phyloP scores from a whole-genome alignment of 345 rosid species.

The Populus euphratica region DNA sequence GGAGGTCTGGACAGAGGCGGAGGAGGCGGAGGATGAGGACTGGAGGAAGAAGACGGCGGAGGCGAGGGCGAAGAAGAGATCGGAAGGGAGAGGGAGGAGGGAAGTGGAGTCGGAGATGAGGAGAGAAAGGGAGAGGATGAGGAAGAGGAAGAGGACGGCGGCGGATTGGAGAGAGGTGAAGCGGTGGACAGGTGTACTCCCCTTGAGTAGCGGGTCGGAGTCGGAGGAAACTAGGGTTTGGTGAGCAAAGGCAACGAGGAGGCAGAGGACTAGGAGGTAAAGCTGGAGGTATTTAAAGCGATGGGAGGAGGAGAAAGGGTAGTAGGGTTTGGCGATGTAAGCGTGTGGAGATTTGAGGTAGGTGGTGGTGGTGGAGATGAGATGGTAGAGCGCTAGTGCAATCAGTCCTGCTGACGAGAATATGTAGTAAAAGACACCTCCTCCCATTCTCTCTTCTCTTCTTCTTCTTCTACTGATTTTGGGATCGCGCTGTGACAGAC shows the following conservation, averaged over 20 bases:
- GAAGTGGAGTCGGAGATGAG: conserved; percentile 64
- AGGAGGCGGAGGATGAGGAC: conserved; percentile 50
- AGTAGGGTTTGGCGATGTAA: conserved; percentile 76
- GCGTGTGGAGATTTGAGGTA: conserved; percentile 65
- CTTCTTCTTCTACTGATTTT: not conserved
- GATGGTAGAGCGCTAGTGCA: conserved; percentile 67
- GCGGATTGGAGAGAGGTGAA: conserved; percentile 78
- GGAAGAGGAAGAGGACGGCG: conserved; percentile 76
- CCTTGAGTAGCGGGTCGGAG: conserved; percentile 80
- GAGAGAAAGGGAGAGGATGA: conserved; percentile 55
- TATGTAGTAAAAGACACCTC: conserved; percentile 53
- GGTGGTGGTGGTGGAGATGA: conserved; percentile 57
- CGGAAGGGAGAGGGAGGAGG: conserved; percentile 60
- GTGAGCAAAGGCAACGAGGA: conserved; percentile 61
- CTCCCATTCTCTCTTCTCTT: conserved; percentile 32
- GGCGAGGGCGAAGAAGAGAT: conserved; percentile 78
- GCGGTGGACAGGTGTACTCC: conserved; percentile 78
- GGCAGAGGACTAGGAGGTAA: conserved; percentile 52
- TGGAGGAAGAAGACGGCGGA: conserved; percentile 74
- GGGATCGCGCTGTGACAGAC: not conserved
- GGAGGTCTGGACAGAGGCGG: conserved; percentile 74
- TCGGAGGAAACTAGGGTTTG: conserved; percentile 61
- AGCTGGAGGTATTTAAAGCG: conserved; percentile 56
- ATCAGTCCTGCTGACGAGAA: conserved; percentile 60
- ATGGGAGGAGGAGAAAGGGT: conserved; percentile 34